These are phyloP conservation scores for Aquanectria penicillioides DNA, from an alignment of 2,329 filamentous ascomycete species.

Conservation along the genomic window DNA sequence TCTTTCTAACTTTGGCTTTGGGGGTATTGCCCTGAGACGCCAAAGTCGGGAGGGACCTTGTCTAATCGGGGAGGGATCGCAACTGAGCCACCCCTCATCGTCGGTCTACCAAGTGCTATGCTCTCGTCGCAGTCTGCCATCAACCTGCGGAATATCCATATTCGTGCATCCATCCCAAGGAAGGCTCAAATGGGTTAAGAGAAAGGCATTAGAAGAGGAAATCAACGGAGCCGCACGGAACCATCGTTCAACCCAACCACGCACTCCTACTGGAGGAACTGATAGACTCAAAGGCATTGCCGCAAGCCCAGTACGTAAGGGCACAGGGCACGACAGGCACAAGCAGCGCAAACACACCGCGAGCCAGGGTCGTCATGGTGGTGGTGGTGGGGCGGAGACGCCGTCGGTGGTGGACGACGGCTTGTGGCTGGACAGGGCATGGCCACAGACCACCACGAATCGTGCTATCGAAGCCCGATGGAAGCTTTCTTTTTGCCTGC, in stretches of 20 bases:
- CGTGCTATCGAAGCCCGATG: conserved; percentile 43
- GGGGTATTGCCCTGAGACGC: not conserved
- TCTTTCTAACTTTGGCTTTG: conserved; percentile 8
- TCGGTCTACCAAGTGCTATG: not conserved
- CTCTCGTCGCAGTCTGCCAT: no score
- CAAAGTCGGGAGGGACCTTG: not conserved
- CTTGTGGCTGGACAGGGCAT: conserved; percentile 32
- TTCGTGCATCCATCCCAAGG: no score
- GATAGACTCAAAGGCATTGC: no score
- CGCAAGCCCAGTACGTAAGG: no score
- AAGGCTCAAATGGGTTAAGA: no score
- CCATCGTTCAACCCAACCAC: no score
- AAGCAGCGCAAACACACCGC: conserved; percentile 14
- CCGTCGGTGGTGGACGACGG: conserved; percentile 22
- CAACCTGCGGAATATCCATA: no score
- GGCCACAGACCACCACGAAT: conserved; percentile 37
- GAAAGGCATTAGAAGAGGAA: no score
- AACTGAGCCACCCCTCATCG: not conserved
- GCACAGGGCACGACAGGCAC: conserved; percentile 20
- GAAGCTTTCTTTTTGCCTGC: conserved; percentile 36
- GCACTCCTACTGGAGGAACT: no score
- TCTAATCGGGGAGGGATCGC: no score
- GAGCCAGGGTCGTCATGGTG: conserved; percentile 1
- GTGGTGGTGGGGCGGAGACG: conserved; percentile 37
- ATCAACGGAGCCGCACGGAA: no score